Conservation (phyloP, 257 asterid species). For the Mitragyna speciosa region DNA sequence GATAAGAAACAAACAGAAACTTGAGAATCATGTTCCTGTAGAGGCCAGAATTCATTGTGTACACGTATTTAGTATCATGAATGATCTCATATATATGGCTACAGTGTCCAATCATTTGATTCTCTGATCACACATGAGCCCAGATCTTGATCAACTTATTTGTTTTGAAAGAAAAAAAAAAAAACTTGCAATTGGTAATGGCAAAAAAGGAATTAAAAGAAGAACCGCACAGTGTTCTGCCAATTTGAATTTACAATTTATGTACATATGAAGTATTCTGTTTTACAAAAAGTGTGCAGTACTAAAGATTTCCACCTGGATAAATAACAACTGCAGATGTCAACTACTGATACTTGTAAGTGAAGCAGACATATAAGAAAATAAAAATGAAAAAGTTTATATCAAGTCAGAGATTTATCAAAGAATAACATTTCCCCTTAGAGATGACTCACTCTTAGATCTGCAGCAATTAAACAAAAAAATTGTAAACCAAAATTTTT, state of each 20-base stretch:
- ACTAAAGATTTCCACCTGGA: neutral
- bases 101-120: no score
- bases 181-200: neutral
- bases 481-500: neutral
- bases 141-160: neutral
- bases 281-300: neutral
- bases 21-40: neutral
- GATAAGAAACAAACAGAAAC: slow-evolving; percentile 14
- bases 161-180: neutral
- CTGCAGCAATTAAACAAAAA: neutral
- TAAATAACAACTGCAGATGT: neutral
- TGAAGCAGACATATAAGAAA: neutral
- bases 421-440: no score
- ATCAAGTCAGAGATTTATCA: no score
- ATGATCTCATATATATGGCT: neutral
- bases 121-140: neutral
- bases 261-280: no score
- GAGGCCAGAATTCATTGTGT: neutral
- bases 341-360: neutral
- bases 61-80: neutral
- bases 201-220: neutral
- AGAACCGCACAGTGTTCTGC: neutral
- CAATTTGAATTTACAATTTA: no score
- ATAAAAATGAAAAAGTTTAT: neutral
- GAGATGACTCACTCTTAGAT: neutral